Percentiles rank a stretch among this genome's conserved stretches.
Evolutionary conservation across 768 basidiomycete species (phyloP).

Genomic region (Boletellus ananas): DNA sequence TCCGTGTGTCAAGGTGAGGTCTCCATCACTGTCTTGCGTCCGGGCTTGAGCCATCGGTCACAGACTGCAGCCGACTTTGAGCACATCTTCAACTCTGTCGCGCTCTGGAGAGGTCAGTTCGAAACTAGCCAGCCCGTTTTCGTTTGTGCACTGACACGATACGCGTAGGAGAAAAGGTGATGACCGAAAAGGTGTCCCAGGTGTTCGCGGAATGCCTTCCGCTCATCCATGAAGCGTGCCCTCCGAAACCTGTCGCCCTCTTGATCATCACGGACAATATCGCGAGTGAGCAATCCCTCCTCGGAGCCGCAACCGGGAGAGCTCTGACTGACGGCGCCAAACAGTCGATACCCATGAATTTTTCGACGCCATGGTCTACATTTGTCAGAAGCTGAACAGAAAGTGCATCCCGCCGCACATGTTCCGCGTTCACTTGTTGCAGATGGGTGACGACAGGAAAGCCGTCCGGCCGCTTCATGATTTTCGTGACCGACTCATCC

Average conservation of each 20-base stretch:
- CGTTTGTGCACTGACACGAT: background rate
- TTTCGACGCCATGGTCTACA: slow-evolving; percentile 2
- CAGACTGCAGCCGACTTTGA: slow-evolving; percentile 19
- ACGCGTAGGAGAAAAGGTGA: slow-evolving; percentile 10
- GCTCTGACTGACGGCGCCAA: background rate
- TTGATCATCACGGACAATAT: slow-evolving; percentile 22
- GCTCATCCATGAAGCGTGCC: background rate
- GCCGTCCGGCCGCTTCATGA: slow-evolving; percentile 21
- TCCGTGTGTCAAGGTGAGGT: slow-evolving; percentile 9
- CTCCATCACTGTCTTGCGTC: background rate
- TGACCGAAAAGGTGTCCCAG: slow-evolving; percentile 15
- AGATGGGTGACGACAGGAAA: slow-evolving; percentile 23
- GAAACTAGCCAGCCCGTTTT: background rate
- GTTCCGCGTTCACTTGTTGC: slow-evolving; percentile 24
- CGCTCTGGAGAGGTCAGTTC: slow-evolving; percentile 15
- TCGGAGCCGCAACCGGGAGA: background rate
- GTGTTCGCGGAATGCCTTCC: slow-evolving; percentile 18
- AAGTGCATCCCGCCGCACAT: slow-evolving; percentile 9
- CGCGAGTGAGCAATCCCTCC: slow-evolving; percentile 8
- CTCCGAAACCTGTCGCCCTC: slow-evolving; percentile 8
- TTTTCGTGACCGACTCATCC: slow-evolving; percentile 18
- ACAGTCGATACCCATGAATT: slow-evolving; percentile 16
- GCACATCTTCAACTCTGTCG: slow-evolving; percentile 17
- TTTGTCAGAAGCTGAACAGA: slow-evolving; percentile 11
- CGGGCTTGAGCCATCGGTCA: background rate